These are phyloP conservation scores for Lactarius sanguifluus DNA, from an alignment of 768 basidiomycete genomes.

Conservation along the genomic window DNA sequence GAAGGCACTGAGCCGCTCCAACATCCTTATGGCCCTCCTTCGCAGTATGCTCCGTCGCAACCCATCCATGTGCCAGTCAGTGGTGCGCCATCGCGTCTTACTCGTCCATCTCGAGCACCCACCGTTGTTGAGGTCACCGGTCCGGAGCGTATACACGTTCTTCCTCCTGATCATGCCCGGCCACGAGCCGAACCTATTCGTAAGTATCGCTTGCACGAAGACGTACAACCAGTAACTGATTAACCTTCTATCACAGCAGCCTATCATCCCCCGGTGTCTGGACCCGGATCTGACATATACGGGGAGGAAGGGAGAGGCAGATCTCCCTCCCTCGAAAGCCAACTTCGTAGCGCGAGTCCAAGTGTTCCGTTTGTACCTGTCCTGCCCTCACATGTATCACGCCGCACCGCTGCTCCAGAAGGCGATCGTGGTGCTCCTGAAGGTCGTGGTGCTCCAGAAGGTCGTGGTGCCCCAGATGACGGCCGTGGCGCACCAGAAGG, in stretches of 20 bases:
- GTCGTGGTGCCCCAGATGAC: not conserved
- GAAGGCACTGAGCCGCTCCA: constrained; percentile 15
- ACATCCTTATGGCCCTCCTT: constrained; percentile 12
- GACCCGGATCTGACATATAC: constrained; percentile 14
- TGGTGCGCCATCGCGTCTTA: constrained; percentile 7
- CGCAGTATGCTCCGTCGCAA: constrained; percentile 14
- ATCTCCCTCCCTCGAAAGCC: constrained; percentile 13
- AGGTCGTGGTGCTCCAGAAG: not conserved
- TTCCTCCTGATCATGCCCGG: constrained; percentile 2
- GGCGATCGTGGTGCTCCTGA: not conserved
- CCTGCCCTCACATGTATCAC: not conserved
- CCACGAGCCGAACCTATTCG: constrained; percentile 13
- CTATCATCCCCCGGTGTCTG: constrained; percentile 21
- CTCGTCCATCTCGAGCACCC: constrained; percentile 16
- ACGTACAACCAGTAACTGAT: not conserved
- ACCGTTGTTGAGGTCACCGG: constrained; percentile 25
- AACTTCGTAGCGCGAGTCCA: constrained; percentile 3
- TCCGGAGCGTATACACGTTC: constrained; percentile 20
- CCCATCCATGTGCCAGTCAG: constrained; percentile 9
- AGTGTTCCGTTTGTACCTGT: constrained; percentile 10
- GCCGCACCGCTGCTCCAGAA: not conserved
- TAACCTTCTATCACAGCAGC: constrained; percentile 9
- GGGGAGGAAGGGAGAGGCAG: not conserved
- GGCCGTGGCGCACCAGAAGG: not conserved
- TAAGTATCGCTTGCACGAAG: constrained; percentile 10